phyloP scores from a whole-genome alignment of 495 filamentous ascomycete species.

The Tuber umbilicatum region DNA sequence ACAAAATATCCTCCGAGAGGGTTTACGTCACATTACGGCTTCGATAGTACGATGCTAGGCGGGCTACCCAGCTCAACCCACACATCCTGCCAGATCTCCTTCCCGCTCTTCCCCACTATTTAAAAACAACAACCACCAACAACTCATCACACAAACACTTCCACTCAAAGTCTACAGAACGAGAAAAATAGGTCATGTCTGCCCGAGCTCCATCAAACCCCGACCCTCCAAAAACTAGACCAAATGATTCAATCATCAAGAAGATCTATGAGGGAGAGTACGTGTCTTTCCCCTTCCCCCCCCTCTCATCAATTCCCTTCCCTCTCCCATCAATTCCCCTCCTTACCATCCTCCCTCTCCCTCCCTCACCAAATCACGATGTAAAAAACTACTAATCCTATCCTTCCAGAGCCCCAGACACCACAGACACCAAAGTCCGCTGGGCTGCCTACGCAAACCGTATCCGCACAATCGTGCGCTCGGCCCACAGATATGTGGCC shows the following conservation, averaged over 20 bases:
- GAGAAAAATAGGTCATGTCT: conserved; percentile 15
- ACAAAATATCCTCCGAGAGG: background rate
- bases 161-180: background rate
- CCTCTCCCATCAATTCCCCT: conserved; percentile 11
- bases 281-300: conserved; percentile 43
- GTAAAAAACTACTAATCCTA: conserved; percentile 18
- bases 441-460: conserved; percentile 90
- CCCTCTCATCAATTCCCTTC: conserved; percentile 2
- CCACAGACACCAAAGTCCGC: conserved; percentile 75
- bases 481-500: conserved; percentile 91
- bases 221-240: conserved; percentile 63
- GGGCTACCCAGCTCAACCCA: background rate
- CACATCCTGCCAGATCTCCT: background rate
- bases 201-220: conserved; percentile 38
- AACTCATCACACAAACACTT: background rate
- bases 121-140: background rate
- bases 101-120: background rate
- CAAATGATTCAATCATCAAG: conserved; percentile 61
- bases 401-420: conserved; percentile 59
- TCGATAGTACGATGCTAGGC: background rate
- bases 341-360: conserved; percentile 13
- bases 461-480: conserved; percentile 78
- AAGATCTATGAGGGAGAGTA: conserved; percentile 78
- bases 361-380: conserved; percentile 2
- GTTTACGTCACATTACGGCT: conserved; percentile 13